Evolutionary conservation across 352 stramenopile species (phyloP).

Genomic region (Phytophthora pinifolia): DNA sequence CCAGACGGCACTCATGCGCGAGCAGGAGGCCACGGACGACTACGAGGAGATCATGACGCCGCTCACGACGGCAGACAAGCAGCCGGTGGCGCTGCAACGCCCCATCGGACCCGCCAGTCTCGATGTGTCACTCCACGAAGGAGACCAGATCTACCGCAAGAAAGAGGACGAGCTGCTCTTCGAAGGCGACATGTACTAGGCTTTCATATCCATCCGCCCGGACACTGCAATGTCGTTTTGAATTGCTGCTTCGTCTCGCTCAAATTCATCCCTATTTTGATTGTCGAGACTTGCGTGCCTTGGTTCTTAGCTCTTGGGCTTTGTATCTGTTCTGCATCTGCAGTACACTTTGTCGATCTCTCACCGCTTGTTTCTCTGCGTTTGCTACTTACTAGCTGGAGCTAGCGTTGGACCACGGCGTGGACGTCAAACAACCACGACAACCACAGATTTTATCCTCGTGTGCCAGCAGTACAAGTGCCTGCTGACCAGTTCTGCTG

Average conservation of each 20-base stretch:
- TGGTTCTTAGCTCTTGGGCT: no score
- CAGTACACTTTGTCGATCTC: no score
- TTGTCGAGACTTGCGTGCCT: no score
- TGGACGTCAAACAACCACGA: no score
- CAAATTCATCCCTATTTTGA: conserved; percentile 37
- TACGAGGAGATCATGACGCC: conserved; percentile 92
- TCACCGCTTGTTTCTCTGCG: no score
- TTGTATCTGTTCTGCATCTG: no score
- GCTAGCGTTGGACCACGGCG: no score
- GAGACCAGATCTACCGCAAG: conserved; percentile 89
- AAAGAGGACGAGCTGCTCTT: conserved; percentile 82
- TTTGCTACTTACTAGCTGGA: no score
- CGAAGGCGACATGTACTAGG: conserved; percentile 90
- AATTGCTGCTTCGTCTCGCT: conserved; percentile 24
- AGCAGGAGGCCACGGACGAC: conserved; percentile 87
- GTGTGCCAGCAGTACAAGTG: no score
- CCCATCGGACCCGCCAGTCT: conserved; percentile 64
- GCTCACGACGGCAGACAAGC: conserved; percentile 70
- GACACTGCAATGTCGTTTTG: conserved; percentile 25
- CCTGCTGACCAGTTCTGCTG: no score
- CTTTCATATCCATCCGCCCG: conserved; percentile 13
- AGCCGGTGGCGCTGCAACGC: conserved; percentile 59
- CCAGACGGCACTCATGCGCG: conserved; percentile 85
- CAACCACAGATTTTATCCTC: no score
- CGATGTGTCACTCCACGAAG: conserved; percentile 85